phyloP scores from a whole-genome alignment of 2,329 filamentous ascomycete species.

The Fusarium chaquense region DNA sequence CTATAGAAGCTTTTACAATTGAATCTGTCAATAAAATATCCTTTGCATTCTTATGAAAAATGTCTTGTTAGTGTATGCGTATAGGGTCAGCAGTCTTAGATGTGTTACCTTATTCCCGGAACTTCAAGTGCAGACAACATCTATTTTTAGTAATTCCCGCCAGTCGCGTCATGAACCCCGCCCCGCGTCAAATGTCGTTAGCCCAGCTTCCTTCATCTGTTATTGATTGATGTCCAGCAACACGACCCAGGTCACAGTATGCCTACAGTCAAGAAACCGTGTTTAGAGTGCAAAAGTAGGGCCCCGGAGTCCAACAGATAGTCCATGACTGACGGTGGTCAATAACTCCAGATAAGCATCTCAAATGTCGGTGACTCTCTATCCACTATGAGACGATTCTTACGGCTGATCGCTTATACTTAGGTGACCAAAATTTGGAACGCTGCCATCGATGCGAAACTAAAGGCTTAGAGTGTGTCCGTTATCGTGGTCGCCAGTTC shows the following conservation, averaged over 20 bases:
- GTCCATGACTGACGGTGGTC: not conserved
- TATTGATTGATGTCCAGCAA: rapidly evolving
- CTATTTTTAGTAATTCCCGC: not conserved
- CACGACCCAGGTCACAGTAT: not conserved
- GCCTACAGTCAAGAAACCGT: slow-evolving; percentile 33
- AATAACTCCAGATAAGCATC: slow-evolving; percentile 31
- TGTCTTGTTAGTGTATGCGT: too few species aligned
- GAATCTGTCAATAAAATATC: too few species aligned
- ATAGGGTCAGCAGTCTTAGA: too few species aligned
- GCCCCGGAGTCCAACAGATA: rapidly evolving
- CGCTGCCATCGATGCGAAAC: slow-evolving; percentile 24
- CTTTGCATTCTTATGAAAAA: too few species aligned
- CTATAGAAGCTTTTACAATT: too few species aligned
- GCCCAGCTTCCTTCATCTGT: not conserved
- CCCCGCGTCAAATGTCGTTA: slow-evolving; percentile 8
- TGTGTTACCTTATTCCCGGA: too few species aligned
- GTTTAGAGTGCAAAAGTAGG: slow-evolving; percentile 38
- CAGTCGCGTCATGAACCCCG: not conserved
- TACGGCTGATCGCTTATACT: rapidly evolving
- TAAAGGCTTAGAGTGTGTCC: slow-evolving; percentile 32
- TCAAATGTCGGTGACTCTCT: slow-evolving; percentile 31
- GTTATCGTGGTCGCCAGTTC: slow-evolving; percentile 15
- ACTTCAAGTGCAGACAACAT: too few species aligned
- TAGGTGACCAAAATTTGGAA: slow-evolving; percentile 24
- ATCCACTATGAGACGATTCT: not conserved